Evolutionary conservation across 176 grass and related monocot species (phyloP).

Genomic region (Ananas comosus): DNA sequence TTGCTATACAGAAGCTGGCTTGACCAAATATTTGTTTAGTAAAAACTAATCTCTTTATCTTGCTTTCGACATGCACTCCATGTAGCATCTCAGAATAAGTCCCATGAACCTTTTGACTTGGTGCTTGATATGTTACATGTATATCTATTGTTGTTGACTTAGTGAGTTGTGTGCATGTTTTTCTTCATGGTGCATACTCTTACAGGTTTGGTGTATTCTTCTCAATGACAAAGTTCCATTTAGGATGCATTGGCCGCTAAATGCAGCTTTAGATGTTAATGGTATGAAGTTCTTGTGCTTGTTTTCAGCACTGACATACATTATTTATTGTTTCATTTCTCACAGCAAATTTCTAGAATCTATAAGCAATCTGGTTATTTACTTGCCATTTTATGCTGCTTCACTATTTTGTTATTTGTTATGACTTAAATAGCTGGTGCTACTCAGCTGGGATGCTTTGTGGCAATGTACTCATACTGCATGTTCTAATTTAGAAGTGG

Average conservation of each 20-base stretch:
- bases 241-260: slow-evolving; percentile 83
- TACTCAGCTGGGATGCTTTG: too few species aligned
- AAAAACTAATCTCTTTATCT: too few species aligned
- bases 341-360: neutral
- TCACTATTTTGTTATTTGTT: neutral
- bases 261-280: slow-evolving; percentile 64
- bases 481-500: too few species aligned
- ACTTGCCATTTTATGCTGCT: neutral
- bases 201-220: slow-evolving; percentile 83
- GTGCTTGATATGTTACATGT: neutral
- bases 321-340: neutral
- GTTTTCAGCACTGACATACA: slow-evolving; percentile 2
- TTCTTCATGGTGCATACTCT: slow-evolving; percentile 18
- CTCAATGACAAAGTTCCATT: slow-evolving; percentile 78
- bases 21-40: too few species aligned
- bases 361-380: neutral
- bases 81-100: too few species aligned
- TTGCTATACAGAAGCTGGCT: too few species aligned
- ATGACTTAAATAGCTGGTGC: too few species aligned
- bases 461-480: too few species aligned
- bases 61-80: too few species aligned
- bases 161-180: slow-evolving; percentile 3
- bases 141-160: neutral
- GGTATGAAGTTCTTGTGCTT: slow-evolving; percentile 34
- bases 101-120: too few species aligned